Base-by-base conservation (phyloP, 2,329 filamentous ascomycete genomes). In the Helminthosporium solani region DNA sequence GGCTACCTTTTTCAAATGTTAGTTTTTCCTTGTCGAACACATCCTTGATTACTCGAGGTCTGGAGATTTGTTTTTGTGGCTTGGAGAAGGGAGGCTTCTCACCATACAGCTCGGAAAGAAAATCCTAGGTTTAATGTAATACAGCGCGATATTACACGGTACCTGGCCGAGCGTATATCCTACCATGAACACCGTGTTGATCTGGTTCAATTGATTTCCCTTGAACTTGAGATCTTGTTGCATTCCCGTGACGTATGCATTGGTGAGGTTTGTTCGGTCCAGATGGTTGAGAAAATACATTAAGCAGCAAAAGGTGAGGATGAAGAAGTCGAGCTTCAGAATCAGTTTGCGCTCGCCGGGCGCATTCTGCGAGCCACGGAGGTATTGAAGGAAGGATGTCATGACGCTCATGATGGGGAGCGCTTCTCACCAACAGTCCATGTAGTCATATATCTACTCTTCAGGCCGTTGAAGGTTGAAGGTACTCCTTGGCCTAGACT, bases 281-380 rank as follows among this genome's bases (percentile, higher is more conserved):
- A 52, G 46, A 14, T 49, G 49, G 15, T 52, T 52, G 21, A 52
- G 35, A 15, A 45, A 45, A 30, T 46, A 52, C 8, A 43, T 40
- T 7, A 52, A 33, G 19, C 50, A 52, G 14, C 43, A 36, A 57
- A 77, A 75, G 0, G 74, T 74, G 12, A 78, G 54, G 27, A 79
- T 68, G 1, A 69, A 71, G 7, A 66, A 60, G 53, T 78, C 76
- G 16, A 78, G 58, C 52, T 78, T 78, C 50, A 75, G 74, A 3
- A 78, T 53, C 27, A 78, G 65, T 28, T 64, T 61, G 3, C 75
- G 68, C 53, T 79, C 75, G 23, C 44, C 50, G 27, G 48, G 49
- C 12, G 44, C 44, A 2, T 44, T 49, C 76, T 65, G 45, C 76
- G 77, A 2, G 69, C 70, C 2, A 74, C 73, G 15, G 54, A 63